Evolutionary conservation across 257 asterid genomes (phyloP).

Genomic region (Gardenia jasminoides): DNA sequence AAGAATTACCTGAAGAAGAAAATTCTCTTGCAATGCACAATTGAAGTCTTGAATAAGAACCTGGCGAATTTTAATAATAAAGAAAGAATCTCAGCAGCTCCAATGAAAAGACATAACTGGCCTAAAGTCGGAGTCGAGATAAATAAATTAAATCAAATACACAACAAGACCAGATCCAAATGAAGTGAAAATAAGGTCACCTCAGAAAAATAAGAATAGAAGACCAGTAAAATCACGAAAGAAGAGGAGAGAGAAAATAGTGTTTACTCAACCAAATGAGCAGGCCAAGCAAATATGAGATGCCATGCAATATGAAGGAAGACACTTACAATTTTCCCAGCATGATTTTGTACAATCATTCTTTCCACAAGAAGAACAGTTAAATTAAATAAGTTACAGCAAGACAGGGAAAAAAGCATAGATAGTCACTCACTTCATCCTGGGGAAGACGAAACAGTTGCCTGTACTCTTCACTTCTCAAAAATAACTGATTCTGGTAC

Average conservation of each 20-base stretch:
- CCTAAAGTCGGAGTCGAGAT: background rate
- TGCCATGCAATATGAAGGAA: background rate
- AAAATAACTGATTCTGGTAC: constrained; percentile 51
- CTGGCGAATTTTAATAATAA: constrained; percentile 34
- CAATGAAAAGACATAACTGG: background rate
- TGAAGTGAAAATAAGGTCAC: background rate
- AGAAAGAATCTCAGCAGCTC: constrained; percentile 21
- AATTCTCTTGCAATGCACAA: constrained; percentile 94
- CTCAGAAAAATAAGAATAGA: background rate
- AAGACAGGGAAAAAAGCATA: background rate
- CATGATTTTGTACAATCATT: background rate
- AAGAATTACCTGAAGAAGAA: constrained; percentile 81
- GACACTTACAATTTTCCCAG: background rate
- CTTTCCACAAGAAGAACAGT: background rate
- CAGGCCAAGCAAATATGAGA: background rate
- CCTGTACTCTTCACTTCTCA: constrained; percentile 91
- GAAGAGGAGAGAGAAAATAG: background rate
- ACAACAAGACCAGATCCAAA: background rate
- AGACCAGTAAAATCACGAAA: background rate
- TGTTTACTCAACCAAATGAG: background rate
- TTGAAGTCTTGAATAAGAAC: constrained; percentile 93
- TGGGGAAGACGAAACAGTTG: constrained; percentile 88
- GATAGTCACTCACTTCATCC: constrained; percentile 70
- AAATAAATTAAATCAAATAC: background rate
- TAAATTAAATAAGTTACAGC: background rate